Base-by-base conservation (phyloP, 306 rosid species). In the Cicer chorassanicum region DNA sequence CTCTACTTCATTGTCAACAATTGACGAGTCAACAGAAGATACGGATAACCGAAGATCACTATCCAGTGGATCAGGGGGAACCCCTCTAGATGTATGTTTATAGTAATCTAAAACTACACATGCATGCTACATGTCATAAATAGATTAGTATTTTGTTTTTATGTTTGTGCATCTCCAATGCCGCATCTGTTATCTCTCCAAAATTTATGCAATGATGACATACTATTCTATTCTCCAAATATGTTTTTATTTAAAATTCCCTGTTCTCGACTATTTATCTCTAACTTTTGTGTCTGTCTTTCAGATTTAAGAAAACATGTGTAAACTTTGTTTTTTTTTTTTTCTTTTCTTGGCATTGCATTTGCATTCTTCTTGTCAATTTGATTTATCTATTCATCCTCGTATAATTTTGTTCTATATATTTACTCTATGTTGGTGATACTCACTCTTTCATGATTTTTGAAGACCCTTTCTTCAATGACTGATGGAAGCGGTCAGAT, bases 401-500 rank as follows among this genome's bases (percentile, higher is more conserved):
- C 57, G 63, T 61, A 71, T 51, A 61, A 48, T 68, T 74, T 74
- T 73, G 69, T 59, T 75, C n/a, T 77, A 42, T 64, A 38, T 12
- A 14, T 74, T 50, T 59, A 12, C 68, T 74, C 18, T 67, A 76
- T 84, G 74, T 81, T 73, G 63, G 66, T 45, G 44, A 73, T 63
- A 59, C 80, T 81, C 72, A 78, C 66, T 4, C 60, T 60, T 73
- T 69, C 76, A 61, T 76, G 62, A 74, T 76, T 73, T 38, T 79
- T 79, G 87, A 90, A 78, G 99, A 91, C 87, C 80, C 93, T 88
- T 67, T 89, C 95, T 68, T 84, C 98, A 39, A 84, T 88, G 96
- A 89, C 93, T 64, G 97, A 90, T 88, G 87, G 76, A 65, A 90
- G 85, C 76, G 97, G 95, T 65, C 92, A 90, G 86, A 72, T 88